A percentile compares a stretch with the other conserved stretches of the same genome.
Conservation (phyloP, 768 basidiomycete species). For the Boletellus ananas region DNA sequence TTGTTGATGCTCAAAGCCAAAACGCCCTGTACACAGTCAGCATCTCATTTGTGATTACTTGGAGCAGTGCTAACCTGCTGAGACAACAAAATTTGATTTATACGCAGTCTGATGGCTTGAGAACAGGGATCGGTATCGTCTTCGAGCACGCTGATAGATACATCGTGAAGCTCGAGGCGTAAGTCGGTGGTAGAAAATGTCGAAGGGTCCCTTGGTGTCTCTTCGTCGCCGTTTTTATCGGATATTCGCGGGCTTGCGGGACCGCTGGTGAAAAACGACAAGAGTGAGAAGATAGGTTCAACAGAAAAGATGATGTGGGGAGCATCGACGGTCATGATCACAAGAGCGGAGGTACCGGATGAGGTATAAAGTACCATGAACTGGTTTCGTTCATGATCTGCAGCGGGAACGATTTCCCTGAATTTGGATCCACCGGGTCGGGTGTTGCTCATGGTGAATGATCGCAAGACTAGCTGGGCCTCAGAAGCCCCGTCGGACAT, state of each 20-base stretch:
- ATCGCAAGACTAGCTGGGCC: slow-evolving; percentile 82
- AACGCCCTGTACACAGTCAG: slow-evolving; percentile 55
- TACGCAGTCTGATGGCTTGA: slow-evolving; percentile 81
- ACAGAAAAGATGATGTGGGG: slow-evolving; percentile 90
- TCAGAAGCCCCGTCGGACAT: slow-evolving; percentile 82
- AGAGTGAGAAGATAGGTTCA: slow-evolving; percentile 85
- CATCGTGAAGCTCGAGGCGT: slow-evolving; percentile 85
- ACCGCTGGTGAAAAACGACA: slow-evolving; percentile 75
- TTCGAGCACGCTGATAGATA: slow-evolving; percentile 85
- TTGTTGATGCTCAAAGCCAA: slow-evolving; percentile 74
- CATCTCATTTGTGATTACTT: background rate
- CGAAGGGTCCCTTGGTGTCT: slow-evolving; percentile 11
- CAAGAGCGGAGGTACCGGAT: slow-evolving; percentile 64
- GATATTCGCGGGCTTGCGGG: slow-evolving; percentile 29
- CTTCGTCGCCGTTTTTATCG: slow-evolving; percentile 12
- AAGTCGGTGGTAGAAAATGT: slow-evolving; percentile 43
- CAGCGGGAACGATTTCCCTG: slow-evolving; percentile 92
- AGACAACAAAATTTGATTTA: slow-evolving; percentile 81
- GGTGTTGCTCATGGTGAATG: slow-evolving; percentile 89
- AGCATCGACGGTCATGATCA: slow-evolving; percentile 85
- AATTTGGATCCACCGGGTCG: slow-evolving; percentile 78
- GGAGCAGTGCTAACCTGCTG: slow-evolving; percentile 68
- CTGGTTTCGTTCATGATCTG: slow-evolving; percentile 82
- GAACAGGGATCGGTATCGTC: slow-evolving; percentile 74
- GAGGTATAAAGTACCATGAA: slow-evolving; percentile 90